Conservation (phyloP, 2,329 filamentous ascomycete genomes). For the Canariomyces notabilis region DNA sequence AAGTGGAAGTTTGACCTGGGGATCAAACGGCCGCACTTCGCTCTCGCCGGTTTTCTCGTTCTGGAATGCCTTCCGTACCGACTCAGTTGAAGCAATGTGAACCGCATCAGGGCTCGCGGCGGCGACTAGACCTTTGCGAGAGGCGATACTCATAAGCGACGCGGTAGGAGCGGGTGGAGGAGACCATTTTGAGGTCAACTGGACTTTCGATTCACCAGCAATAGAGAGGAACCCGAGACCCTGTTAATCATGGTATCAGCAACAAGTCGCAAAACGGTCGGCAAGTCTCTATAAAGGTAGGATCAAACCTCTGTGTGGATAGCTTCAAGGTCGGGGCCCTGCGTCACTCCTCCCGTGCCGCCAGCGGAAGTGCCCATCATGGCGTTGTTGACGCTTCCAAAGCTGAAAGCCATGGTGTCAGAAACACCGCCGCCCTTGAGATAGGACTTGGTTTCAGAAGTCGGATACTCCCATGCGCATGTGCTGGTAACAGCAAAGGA, state of each 20-base stretch:
- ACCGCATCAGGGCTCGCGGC: slow-evolving; percentile 81
- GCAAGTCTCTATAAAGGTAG: slow-evolving; percentile 1
- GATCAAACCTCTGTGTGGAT: slow-evolving; percentile 74
- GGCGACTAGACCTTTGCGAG: slow-evolving; percentile 73
- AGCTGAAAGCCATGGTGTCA: slow-evolving; percentile 60
- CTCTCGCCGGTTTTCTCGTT: slow-evolving; percentile 53
- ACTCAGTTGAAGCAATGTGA: slow-evolving; percentile 69
- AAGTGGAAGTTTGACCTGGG: slow-evolving; percentile 68
- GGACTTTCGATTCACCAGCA: slow-evolving; percentile 75
- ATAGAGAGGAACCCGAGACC: slow-evolving; percentile 76
- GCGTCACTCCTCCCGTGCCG: slow-evolving; percentile 34
- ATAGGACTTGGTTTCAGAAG: slow-evolving; percentile 31
- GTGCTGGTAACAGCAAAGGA: slow-evolving; percentile 1
- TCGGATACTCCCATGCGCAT: slow-evolving; percentile 23
- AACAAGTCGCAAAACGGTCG: slow-evolving; percentile 2
- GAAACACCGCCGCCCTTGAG: slow-evolving; percentile 33
- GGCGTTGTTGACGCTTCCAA: slow-evolving; percentile 41
- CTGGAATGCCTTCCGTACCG: slow-evolving; percentile 70
- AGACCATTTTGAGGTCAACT: slow-evolving; percentile 75
- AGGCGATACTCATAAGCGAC: slow-evolving; percentile 79
- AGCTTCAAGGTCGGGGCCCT: slow-evolving; percentile 65
- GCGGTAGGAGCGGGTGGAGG: slow-evolving; percentile 68
- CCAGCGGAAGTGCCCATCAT: slow-evolving; percentile 37
- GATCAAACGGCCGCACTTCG: slow-evolving; percentile 65
- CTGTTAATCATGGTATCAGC: slow-evolving; percentile 34